Evolutionary conservation across 2,329 filamentous ascomycete genomes (phyloP).

Genomic region (Botryotinia calthae): DNA sequence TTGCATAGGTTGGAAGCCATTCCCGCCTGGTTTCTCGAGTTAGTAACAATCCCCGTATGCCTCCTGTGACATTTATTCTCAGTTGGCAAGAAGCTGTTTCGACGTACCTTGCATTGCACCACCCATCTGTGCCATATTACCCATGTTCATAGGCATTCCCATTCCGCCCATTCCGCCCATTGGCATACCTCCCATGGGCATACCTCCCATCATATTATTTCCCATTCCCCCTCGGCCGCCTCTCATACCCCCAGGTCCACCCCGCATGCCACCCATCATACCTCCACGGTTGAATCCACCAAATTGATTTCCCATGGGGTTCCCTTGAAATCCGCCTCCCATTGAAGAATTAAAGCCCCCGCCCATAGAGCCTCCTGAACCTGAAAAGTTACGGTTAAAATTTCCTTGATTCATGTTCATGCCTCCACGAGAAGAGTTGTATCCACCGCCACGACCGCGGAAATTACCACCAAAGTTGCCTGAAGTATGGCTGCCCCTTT

Average conservation of each 20-base stretch:
- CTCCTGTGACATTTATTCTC: neutral
- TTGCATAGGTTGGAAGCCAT: constrained; percentile 65
- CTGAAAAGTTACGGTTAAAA: constrained; percentile 51
- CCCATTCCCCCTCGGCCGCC: constrained; percentile 54
- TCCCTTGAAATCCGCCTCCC: constrained; percentile 50
- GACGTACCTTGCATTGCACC: constrained; percentile 57
- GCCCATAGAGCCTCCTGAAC: constrained; percentile 46
- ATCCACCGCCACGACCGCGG: constrained; percentile 50
- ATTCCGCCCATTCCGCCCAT: constrained; percentile 50
- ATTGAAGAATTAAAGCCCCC: constrained; percentile 44
- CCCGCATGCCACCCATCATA: constrained; percentile 51
- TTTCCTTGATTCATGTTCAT: constrained; percentile 51
- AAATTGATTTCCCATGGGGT: constrained; percentile 44
- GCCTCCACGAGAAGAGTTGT: constrained; percentile 42
- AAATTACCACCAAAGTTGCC: constrained; percentile 43
- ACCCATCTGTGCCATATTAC: constrained; percentile 45
- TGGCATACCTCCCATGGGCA: constrained; percentile 54
- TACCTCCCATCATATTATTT: constrained; percentile 44
- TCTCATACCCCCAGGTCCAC: constrained; percentile 56
- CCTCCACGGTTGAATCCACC: constrained; percentile 54
- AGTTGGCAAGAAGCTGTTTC: neutral
- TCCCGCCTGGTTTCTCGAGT: constrained; percentile 36
- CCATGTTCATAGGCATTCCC: constrained; percentile 44
- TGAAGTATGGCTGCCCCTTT: constrained; percentile 39
- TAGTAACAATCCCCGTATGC: neutral